Evolutionary conservation across 805 yeast species (phyloP).

Genomic region (Yamadazyma nakazawae): DNA sequence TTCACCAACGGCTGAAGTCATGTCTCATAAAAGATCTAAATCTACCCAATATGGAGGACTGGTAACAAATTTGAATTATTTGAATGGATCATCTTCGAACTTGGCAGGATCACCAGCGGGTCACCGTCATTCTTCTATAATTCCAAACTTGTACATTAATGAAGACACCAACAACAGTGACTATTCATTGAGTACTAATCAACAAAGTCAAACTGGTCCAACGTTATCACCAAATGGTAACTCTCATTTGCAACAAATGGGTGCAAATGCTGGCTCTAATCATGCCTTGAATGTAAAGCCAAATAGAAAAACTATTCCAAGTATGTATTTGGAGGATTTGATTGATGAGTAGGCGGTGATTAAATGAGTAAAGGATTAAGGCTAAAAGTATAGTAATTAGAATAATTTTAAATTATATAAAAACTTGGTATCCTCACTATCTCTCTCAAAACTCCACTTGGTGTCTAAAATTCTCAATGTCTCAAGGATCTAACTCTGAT

Average conservation of each 20-base stretch:
- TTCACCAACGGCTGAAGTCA: constrained; percentile 77
- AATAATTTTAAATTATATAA: too few relatives aligned
- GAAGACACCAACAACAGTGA: constrained; percentile 36
- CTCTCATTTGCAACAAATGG: constrained; percentile 5
- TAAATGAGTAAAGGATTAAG: not conserved
- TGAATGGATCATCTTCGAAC: constrained; percentile 14
- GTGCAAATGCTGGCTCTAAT: constrained; percentile 1
- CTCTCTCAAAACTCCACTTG: not conserved
- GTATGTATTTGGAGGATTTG: constrained; percentile 49
- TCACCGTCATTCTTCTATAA: constrained; percentile 26
- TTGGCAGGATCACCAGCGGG: constrained; percentile 16
- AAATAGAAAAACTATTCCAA: constrained; percentile 40
- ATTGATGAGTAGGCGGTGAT: constrained; percentile 28
- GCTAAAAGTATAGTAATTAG: not conserved
- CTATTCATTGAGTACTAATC: constrained; percentile 16
- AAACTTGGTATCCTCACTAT: too few relatives aligned
- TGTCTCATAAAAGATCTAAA: constrained; percentile 42
- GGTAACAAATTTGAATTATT: constrained; percentile 13
- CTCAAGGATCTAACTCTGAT: not conserved
- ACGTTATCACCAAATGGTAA: constrained; percentile 7
- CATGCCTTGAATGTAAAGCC: constrained; percentile 14
- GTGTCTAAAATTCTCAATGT: not conserved
- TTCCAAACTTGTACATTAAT: constrained; percentile 40
- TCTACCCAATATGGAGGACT: constrained; percentile 24
- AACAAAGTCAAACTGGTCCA: not conserved